Evolutionary conservation across 2,329 filamentous ascomycete species (phyloP).

Genomic region (Elsinoe fawcettii): DNA sequence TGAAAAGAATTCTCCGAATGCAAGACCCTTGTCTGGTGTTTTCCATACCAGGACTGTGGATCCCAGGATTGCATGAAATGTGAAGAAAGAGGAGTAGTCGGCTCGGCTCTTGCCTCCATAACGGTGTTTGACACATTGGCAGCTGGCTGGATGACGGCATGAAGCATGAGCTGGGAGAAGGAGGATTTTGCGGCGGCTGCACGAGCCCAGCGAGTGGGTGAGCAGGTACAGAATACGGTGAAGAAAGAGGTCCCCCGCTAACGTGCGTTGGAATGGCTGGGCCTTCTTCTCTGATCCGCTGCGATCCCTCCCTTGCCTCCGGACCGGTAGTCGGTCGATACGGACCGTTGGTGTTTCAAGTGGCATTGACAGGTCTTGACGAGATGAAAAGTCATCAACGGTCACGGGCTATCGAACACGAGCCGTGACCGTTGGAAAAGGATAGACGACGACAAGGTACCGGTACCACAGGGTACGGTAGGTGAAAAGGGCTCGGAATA

Average conservation of each 20-base stretch:
- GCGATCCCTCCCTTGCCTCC: not conserved
- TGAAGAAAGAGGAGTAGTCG: not conserved
- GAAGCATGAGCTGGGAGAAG: constrained; percentile 1
- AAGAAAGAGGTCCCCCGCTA: not conserved
- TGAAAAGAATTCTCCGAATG: not conserved
- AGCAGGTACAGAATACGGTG: not conserved
- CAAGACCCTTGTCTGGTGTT: not conserved
- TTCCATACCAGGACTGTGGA: constrained; percentile 2
- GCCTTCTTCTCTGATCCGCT: not conserved
- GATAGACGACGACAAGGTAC: constrained; percentile 40
- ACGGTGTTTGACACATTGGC: constrained; percentile 5
- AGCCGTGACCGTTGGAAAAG: constrained; percentile 2
- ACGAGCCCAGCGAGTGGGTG: not conserved
- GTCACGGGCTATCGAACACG: constrained; percentile 3
- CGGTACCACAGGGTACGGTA: not conserved
- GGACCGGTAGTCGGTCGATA: not conserved
- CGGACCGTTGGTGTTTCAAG: constrained; percentile 5
- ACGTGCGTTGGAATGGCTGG: constrained; percentile 6
- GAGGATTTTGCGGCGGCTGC: constrained; percentile 1
- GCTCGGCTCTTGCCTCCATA: constrained; percentile 10
- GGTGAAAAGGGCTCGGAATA: not conserved
- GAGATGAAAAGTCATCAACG: not conserved
- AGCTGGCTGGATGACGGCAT: constrained; percentile 4
- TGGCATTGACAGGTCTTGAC: not conserved
- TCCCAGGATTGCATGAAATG: not conserved